These are phyloP conservation scores for Xylaria telfairii DNA, from an alignment of 495 filamentous ascomycete genomes.

Conservation along the genomic window DNA sequence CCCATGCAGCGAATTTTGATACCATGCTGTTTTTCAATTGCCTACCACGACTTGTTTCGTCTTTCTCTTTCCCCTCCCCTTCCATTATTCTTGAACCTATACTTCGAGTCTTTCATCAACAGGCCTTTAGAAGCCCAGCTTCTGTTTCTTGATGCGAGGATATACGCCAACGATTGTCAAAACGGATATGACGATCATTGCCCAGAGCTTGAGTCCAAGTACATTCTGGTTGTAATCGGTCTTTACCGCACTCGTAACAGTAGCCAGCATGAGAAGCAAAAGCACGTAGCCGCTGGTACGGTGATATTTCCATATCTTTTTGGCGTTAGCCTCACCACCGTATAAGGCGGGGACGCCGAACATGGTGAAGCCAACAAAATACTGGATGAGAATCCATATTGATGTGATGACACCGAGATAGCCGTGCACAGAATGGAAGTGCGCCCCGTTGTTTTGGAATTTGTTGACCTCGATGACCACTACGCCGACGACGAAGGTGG, in stretches of 20 bases:
- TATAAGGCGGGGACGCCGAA: constrained; percentile 74
- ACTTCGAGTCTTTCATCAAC: not conserved
- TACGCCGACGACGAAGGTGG: constrained; percentile 68
- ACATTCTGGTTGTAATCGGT: constrained; percentile 69
- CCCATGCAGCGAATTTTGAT: not conserved
- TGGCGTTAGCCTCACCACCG: constrained; percentile 79
- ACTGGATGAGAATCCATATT: constrained; percentile 71
- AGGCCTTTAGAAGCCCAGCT: constrained; percentile 67
- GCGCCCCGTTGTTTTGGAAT: constrained; percentile 59
- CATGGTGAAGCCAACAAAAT: constrained; percentile 77
- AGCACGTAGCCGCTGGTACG: constrained; percentile 78
- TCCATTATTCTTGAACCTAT: not conserved
- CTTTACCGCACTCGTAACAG: constrained; percentile 75
- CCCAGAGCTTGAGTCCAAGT: constrained; percentile 75
- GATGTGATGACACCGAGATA: constrained; percentile 82
- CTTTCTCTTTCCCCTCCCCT: not conserved
- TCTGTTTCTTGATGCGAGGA: constrained; percentile 80
- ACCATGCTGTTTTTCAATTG: not conserved
- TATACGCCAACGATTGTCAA: constrained; percentile 71
- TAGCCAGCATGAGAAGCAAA: constrained; percentile 71
- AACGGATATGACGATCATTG: constrained; percentile 63
- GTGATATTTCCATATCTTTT: constrained; percentile 88
- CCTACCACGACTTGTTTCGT: not conserved
- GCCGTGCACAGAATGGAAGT: constrained; percentile 80
- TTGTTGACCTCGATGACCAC: constrained; percentile 87